Conservation (phyloP, 2,329 filamentous ascomycete species). For the Torrubiella hemipterigena region DNA sequence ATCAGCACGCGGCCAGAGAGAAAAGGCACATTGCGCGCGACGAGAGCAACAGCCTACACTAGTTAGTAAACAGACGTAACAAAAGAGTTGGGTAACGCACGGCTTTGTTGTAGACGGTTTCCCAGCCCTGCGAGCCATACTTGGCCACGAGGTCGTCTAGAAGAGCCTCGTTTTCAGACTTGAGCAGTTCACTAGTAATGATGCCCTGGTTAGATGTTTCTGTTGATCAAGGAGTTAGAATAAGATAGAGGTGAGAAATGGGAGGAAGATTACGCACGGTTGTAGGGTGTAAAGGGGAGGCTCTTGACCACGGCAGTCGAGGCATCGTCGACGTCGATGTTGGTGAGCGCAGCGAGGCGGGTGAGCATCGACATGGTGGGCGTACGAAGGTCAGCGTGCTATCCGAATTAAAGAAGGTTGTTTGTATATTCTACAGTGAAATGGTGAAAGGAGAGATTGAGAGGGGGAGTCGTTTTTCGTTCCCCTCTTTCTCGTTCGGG, state of each 20-base stretch:
- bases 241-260: background rate
- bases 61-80: background rate
- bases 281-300: conserved; percentile 10
- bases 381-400: too few relatives aligned
- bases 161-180: conserved; percentile 5
- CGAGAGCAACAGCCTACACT: conserved; percentile 7
- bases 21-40: conserved; percentile 10
- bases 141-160: conserved; percentile 7
- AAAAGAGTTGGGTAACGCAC: conserved; percentile 3
- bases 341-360: conserved; percentile 8
- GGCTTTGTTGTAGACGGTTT: conserved; percentile 9
- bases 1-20: conserved; percentile 12
- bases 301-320: conserved; percentile 8
- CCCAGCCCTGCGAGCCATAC: conserved; percentile 10
- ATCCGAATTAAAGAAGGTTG: too few relatives aligned
- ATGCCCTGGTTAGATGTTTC: conserved; percentile 12
- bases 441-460: too few relatives aligned
- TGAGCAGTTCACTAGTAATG: conserved; percentile 8
- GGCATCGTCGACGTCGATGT: conserved; percentile 11
- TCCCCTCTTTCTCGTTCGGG: too few relatives aligned
- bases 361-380: background rate
- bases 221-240: too few relatives aligned
- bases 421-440: too few relatives aligned
- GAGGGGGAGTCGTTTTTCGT: too few relatives aligned
- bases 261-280: conserved; percentile 6